Base-by-base conservation (phyloP, 2,329 filamentous ascomycete species). In the Byssochlamys sp. region DNA sequence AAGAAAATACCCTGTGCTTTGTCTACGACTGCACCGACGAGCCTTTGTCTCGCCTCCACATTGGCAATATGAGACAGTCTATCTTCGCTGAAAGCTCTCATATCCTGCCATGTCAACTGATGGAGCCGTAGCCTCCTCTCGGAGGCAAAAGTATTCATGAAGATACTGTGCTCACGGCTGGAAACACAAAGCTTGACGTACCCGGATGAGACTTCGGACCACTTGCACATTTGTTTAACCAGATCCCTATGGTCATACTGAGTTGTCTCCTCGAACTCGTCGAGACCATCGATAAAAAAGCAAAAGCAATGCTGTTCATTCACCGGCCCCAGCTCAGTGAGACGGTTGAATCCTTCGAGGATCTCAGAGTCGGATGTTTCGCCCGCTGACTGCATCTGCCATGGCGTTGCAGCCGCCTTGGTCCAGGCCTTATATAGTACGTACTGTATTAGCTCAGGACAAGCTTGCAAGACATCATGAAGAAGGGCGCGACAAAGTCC, bases 401-500 rank as follows among this genome's bases (percentile, higher is more conserved):
- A 29, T 25, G 48, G 48, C 27, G 29, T 29, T 25, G 25, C 26
- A 27, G 24, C 29, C 12, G 28, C 12, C 24, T 55, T 5, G 1
- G 24, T 3, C 48, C 48, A 56, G 31, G n/a, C 26, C 2, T 14
- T 14, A 9, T 45, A 45, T 1, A 45, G 27, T 24, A 56, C 24
- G 10, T 3, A 5, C 4, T n/a, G 12, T 24, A 53, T 52, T 9
- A 53, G 49, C 4, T 56, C 33, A 26, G 48, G 55, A 14, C 48
- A 51, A 35, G 14, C 2, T 27, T 35, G 10, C 12, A 56, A 49
- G n/a, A 29, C 19, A 24, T 53, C 48, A 35, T 56, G 35, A 29
- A 56, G 55, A 10, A 61, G 58, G 2, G 39, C 51, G 2, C 58
- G 55, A 19, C 56, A 45, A 31, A 61, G 55, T 1, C 59, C 59